Conservation (phyloP, 164 flowering plant genomes). For the Chimonanthus salicifolius region DNA sequence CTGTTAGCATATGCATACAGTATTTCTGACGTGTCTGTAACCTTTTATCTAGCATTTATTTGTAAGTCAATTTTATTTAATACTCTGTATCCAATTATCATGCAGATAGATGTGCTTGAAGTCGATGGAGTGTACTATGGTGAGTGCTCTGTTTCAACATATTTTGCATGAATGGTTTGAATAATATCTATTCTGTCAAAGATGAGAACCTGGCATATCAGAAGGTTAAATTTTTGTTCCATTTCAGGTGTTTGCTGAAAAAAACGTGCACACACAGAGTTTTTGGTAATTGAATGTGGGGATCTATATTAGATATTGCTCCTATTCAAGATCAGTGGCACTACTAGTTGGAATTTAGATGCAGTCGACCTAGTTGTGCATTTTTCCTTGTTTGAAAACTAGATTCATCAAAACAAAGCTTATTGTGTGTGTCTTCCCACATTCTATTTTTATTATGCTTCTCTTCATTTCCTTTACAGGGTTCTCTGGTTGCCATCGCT, state of each 20-base stretch:
- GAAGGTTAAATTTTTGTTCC: neutral
- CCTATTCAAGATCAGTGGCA: neutral
- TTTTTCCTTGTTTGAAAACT: neutral
- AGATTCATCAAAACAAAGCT: neutral
- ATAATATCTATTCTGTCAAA: no score
- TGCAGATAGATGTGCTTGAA: slow-evolving; percentile 98
- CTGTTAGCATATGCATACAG: no score
- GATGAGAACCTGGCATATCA: no score
- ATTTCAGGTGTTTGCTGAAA: neutral
- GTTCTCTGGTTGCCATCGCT: slow-evolving; percentile 90
- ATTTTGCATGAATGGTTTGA: neutral
- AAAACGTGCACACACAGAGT: no score
- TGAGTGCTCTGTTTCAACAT: slow-evolving; percentile 24
- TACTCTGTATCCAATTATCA: neutral
- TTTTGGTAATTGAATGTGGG: no score
- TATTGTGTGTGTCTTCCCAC: neutral
- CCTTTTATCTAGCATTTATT: no score
- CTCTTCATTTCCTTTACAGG: slow-evolving; percentile 30
- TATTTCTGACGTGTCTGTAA: no score
- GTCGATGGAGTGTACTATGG: slow-evolving; percentile 95
- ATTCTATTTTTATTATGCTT: neutral
- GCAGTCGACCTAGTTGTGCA: neutral
- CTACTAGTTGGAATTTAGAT: neutral
- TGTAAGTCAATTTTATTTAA: no score
- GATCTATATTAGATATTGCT: neutral